Conservation (phyloP, 441 rosid genomes). For the Populus tomentosa region DNA sequence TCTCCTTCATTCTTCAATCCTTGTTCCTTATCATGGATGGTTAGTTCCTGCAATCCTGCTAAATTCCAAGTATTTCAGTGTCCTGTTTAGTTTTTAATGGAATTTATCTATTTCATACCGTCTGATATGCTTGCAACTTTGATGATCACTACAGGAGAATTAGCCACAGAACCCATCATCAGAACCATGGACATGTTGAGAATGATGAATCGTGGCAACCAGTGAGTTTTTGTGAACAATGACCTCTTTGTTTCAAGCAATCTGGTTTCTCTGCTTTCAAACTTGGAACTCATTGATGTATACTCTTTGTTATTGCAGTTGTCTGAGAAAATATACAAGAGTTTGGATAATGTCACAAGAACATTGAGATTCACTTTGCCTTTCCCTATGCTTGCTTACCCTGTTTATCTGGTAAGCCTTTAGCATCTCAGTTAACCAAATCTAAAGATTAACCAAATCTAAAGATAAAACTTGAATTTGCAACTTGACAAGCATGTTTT, state of each 20-base stretch:
- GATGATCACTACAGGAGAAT: conserved; percentile 59
- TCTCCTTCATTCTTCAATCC: conserved; percentile 76
- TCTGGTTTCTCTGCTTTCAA: neutral
- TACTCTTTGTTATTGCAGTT: conserved; percentile 36
- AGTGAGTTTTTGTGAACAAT: conserved; percentile 27
- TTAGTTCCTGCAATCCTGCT: conserved; percentile 17
- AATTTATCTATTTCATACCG: neutral
- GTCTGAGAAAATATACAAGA: conserved; percentile 66
- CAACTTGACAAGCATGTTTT: too few relatives aligned
- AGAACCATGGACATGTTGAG: conserved; percentile 86
- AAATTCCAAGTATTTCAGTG: neutral
- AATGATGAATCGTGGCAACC: conserved; percentile 94
- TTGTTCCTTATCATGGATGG: conserved; percentile 98
- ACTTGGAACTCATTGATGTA: neutral
- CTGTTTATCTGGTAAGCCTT: conserved; percentile 41
- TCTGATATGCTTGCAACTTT: neutral
- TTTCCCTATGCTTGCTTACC: conserved; percentile 46
- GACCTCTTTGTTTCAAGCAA: neutral
- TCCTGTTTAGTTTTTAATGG: neutral
- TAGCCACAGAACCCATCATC: conserved; percentile 87
- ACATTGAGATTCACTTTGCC: conserved; percentile 48
- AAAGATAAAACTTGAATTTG: too few relatives aligned
- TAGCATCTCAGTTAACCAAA: neutral
- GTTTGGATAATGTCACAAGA: conserved; percentile 40
- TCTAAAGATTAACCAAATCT: neutral